Percentiles rank a stretch among this genome's conserved stretches.
These are phyloP conservation scores for Lomentospora prolificans DNA, from an alignment of 2,329 filamentous ascomycete species.

Conservation along the genomic window DNA sequence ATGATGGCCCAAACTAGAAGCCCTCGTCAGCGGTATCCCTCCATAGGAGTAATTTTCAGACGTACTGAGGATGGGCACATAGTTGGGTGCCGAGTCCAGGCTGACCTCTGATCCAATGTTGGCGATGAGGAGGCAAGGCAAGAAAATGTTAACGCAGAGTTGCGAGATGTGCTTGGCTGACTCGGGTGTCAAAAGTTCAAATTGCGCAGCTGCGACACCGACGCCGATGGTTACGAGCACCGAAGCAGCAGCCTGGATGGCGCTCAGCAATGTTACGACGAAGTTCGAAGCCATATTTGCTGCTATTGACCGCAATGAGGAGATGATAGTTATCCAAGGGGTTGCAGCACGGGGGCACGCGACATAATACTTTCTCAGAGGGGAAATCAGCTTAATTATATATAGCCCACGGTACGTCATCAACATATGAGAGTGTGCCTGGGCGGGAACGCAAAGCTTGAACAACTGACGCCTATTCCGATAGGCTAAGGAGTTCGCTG, in stretches of 20 bases:
- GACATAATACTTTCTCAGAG: background rate
- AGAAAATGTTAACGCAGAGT: conserved; percentile 35
- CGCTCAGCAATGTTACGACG: conserved; percentile 30
- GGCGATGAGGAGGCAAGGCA: conserved; percentile 34
- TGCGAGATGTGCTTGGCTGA: conserved; percentile 32
- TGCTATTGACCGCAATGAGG: background rate
- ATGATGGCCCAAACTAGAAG: conserved; percentile 26
- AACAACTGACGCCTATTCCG: too few relatives aligned
- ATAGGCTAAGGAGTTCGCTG: too few relatives aligned
- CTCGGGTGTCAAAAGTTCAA: conserved; percentile 24
- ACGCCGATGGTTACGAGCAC: conserved; percentile 36
- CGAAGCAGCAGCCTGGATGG: conserved; percentile 35
- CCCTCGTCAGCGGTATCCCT: background rate
- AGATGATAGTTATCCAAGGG: background rate
- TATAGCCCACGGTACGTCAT: too few relatives aligned
- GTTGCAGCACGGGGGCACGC: background rate
- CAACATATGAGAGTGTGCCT: too few relatives aligned
- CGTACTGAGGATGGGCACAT: conserved; percentile 21
- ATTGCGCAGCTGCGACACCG: conserved; percentile 29
- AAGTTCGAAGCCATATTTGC: conserved; percentile 10
- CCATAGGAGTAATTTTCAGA: conserved; percentile 10
- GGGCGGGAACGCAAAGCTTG: too few relatives aligned
- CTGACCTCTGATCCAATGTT: conserved; percentile 34
- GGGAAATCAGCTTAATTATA: too few relatives aligned
- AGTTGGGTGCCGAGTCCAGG: conserved; percentile 23